Evolutionary conservation across 1,284 basidiomycete genomes (phyloP), one percentile per base, ranked within the genome.

Genomic region (Ganoderma lucidum): DNA sequence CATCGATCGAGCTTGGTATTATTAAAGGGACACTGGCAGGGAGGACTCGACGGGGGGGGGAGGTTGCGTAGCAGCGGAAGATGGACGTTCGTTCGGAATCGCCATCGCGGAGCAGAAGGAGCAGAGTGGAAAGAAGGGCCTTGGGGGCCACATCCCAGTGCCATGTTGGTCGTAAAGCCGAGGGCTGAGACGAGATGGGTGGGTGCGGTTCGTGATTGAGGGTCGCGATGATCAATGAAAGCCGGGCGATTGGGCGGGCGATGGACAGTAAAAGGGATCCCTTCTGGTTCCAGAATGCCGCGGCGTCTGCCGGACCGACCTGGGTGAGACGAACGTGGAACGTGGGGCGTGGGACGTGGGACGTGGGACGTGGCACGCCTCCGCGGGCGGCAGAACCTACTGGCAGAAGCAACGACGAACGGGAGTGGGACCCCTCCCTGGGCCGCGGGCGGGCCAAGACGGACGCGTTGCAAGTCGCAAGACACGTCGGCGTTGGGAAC

Each of bases 261-360:
- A 10, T 15, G 59, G 37, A 23, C 35, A 23, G 23, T 23, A 23
- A 23, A 37, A n/a, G 19, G 17, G 8, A 8, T 5, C n/a, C n/a
- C 48, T 23, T 51, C n/a, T 51, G 48, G 35, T 19, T 59, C 56
- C 19, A 59, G 35, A 59, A 39, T 6, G 56, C 23, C 23, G 1
- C 35, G 56, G 56, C 56, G 56, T 39, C 32, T 39, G 56, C 35
- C 56, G 56, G 56, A 37, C 37, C 56, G 55, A 56, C 55, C 30
- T 56, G 15, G 15, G 8, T 35, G 53, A 56, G 28, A 17, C 19
- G 44, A 23, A 30, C 6, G 6, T 28, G 10, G 6, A 23, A 51
- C 51, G 51, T 23, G 8, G 6, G 51, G 19, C 51, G 28, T 55
- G 51, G 51, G 51, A 32, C 45, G 45, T n/a, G 51, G 28, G 30